phyloP scores from a whole-genome alignment of 1,284 basidiomycete genomes.

The Microbotryum intermedium region DNA sequence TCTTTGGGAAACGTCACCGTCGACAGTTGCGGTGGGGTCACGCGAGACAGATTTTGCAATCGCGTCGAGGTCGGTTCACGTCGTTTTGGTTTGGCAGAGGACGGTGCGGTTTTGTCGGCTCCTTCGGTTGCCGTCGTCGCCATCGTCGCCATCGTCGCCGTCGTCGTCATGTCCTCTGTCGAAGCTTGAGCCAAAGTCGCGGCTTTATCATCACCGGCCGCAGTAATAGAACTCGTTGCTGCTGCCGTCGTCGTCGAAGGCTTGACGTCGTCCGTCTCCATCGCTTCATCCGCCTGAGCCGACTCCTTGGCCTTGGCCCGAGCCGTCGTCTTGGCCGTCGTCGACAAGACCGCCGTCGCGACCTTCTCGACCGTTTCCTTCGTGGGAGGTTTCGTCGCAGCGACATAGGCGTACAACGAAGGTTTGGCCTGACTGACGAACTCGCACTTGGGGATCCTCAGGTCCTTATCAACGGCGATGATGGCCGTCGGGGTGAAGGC shows the following conservation, averaged over 20 bases:
- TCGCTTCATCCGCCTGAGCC: constrained; percentile 56
- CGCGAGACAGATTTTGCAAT: constrained; percentile 81
- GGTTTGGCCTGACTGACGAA: constrained; percentile 54
- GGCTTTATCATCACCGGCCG: constrained; percentile 33
- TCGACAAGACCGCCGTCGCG: constrained; percentile 84
- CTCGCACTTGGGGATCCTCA: constrained; percentile 85
- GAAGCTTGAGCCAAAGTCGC: no score
- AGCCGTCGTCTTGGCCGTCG: constrained; percentile 86
- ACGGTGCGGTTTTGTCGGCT: constrained; percentile 21
- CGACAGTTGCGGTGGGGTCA: constrained; percentile 79
- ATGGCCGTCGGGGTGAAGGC: constrained; percentile 90
- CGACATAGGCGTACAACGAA: constrained; percentile 80
- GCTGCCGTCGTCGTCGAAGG: constrained; percentile 13
- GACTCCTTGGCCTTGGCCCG: constrained; percentile 66
- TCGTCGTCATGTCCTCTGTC: no score
- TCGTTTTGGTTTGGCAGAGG: constrained; percentile 47
- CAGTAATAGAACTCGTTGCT: constrained; percentile 40
- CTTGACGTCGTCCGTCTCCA: constrained; percentile 53
- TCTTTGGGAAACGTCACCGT: constrained; percentile 73
- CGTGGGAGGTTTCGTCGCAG: constrained; percentile 71
- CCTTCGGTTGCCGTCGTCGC: constrained; percentile 3
- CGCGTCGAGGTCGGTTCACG: constrained; percentile 65
- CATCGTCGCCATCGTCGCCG: no score
- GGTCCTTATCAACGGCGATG: constrained; percentile 73
- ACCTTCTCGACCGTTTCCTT: constrained; percentile 84